Conservation (phyloP, 139 green algal genomes). For the Chlorella sp. region DNA sequence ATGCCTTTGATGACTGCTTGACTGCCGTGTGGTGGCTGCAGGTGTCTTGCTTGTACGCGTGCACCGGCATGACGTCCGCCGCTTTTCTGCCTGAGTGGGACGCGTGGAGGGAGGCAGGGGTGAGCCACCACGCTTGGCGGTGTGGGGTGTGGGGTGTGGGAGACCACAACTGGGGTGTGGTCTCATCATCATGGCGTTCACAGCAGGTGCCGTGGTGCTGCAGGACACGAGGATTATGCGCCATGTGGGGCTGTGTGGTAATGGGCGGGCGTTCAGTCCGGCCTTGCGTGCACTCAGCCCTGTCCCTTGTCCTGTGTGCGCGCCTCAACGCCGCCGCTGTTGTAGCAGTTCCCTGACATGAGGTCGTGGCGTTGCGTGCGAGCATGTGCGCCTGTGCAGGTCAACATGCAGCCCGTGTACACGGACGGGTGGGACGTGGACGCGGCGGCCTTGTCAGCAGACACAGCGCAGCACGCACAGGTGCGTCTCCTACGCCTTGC, state of each 20-base stretch:
- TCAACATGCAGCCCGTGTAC: slow-evolving; percentile 18
- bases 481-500: background rate
- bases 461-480: background rate
- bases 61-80: slow-evolving; percentile 29
- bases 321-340: too few relatives aligned
- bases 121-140: slow-evolving; percentile 39
- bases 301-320: too few relatives aligned
- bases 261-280: too few relatives aligned
- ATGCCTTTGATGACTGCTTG: background rate
- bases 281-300: too few relatives aligned
- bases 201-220: too few relatives aligned
- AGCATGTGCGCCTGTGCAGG: background rate
- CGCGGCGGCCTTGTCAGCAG: background rate
- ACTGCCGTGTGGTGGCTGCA: background rate
- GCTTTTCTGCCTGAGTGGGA: slow-evolving; percentile 78
- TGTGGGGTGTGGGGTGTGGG: too few relatives aligned
- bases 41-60: slow-evolving; percentile 38
- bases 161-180: too few relatives aligned
- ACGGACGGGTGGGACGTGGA: background rate
- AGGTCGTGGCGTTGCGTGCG: too few relatives aligned
- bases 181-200: too few relatives aligned
- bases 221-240: too few relatives aligned
- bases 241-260: too few relatives aligned
- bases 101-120: slow-evolving; percentile 64
- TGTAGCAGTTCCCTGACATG: too few relatives aligned